Evolutionary conservation across 129 eudicot species (phyloP), one percentile per base, ranked within the genome.

Genomic region (Cynara cardunculus): DNA sequence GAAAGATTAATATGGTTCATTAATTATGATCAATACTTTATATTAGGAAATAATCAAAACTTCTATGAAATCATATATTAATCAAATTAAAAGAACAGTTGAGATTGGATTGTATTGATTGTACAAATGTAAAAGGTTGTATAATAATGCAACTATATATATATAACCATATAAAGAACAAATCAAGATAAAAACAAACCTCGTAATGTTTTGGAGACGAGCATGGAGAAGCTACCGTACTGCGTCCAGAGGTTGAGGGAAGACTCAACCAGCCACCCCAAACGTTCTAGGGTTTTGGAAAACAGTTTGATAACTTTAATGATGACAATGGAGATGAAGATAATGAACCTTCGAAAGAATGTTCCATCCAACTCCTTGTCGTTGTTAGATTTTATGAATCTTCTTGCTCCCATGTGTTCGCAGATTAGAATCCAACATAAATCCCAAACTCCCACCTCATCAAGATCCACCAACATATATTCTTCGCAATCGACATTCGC

Each of bases 221-320:
- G 85, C 46, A n/a, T 6, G 77, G 18, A 24, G 81, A 82, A 76
- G 77, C 81, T 75, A 76, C 27, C 77, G 27, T 82, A 82, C 8
- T 59, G 4, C 2, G 78, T n/a, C 86, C 82, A 76, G 1, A 76
- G 85, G 77, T 82, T 76, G 35, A 70, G 67, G 13, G 12, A 53
- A 82, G 53, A 34, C 78, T 76, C 81, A 18, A 59, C 27, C 73
- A 19, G 59, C 22, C 49, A 7, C 68, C 82, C 78, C 0, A 70
- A 13, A 14, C 5, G 0, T 25, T 25, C 53, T 64, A 76, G 26
- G 6, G 3, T 11, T 16, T 3, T 7, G 32, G 82, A 71, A 21
- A 82, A 5, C 24, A 12, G 28, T 56, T 26, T 56, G 18, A 82
- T 31, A 13, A 9, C 64, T 35, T 31, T 31, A 7, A 70, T 70